These are phyloP conservation scores for Cymbopogon flexuosus DNA, from an alignment of 202 grass and related monocot genomes.

Conservation along the genomic window DNA sequence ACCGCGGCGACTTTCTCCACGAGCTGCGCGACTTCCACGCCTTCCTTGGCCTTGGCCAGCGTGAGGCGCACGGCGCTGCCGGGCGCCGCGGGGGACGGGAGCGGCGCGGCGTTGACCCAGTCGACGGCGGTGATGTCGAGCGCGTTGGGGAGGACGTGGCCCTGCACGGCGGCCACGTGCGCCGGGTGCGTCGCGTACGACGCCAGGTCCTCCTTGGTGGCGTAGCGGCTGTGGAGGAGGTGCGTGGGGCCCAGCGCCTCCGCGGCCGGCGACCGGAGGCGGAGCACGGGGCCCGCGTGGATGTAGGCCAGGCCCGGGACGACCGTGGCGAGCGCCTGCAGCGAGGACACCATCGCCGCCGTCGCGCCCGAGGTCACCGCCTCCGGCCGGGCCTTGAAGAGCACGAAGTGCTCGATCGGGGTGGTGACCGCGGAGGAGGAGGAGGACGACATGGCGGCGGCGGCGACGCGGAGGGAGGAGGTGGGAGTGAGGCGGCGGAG, in stretches of 20 bases:
- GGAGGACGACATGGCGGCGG: conserved; percentile 29
- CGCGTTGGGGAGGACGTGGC: conserved; percentile 52
- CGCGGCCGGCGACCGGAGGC: conserved; percentile 57
- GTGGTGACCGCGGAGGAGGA: conserved; percentile 9
- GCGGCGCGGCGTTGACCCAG: conserved; percentile 51
- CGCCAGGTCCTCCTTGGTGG: conserved; percentile 72
- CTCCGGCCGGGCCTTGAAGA: conserved; percentile 73
- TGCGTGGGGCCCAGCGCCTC: conserved; percentile 68
- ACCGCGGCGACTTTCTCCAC: conserved; percentile 30
- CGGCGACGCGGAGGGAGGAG: neutral
- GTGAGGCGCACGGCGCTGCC: conserved; percentile 69
- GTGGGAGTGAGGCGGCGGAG: conserved; percentile 13
- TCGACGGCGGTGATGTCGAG: conserved; percentile 75
- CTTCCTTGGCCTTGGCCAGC: conserved; percentile 67
- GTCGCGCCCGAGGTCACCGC: conserved; percentile 41
- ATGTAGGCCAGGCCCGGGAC: conserved; percentile 67
- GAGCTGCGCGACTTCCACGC: conserved; percentile 33
- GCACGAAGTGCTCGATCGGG: conserved; percentile 83
- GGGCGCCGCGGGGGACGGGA: conserved; percentile 27
- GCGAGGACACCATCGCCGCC: conserved; percentile 57
- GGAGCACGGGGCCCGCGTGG: conserved; percentile 63
- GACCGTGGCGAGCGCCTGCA: conserved; percentile 53
- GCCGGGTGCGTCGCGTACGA: conserved; percentile 60
- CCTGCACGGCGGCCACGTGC: conserved; percentile 74
- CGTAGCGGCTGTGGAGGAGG: conserved; percentile 82